Conservation (phyloP, 83 land plant genomes). For the Isoetes engelmannii region DNA sequence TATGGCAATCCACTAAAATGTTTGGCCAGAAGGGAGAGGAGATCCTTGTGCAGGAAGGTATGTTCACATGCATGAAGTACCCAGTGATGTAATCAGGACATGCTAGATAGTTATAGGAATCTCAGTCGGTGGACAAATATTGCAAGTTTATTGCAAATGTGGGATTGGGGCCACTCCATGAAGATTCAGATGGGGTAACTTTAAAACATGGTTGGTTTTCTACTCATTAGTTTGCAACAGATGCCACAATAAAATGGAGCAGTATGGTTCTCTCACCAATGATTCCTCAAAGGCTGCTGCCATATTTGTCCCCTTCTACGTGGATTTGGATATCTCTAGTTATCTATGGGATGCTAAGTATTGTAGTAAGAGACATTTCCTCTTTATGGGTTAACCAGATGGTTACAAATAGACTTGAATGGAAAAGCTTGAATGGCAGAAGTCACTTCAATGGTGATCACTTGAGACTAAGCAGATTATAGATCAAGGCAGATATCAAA, state of each 20-base stretch:
- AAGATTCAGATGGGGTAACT: slow-evolving; percentile 51
- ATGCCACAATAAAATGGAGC: slow-evolving; percentile 76
- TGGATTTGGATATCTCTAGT: slow-evolving; percentile 64
- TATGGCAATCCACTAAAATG: too few relatives aligned
- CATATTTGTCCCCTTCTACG: slow-evolving; percentile 80
- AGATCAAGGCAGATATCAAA: slow-evolving; percentile 42
- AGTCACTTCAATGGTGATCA: slow-evolving; percentile 81
- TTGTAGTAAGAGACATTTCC: slow-evolving; percentile 45
- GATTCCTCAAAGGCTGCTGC: slow-evolving; percentile 74
- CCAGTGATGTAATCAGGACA: slow-evolving; percentile 65
- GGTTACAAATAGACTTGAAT: slow-evolving; percentile 59
- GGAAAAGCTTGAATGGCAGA: slow-evolving; percentile 57
- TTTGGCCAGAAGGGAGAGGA: too few relatives aligned
- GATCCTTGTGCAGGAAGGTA: slow-evolving; percentile 86
- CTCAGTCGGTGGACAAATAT: slow-evolving; percentile 65
- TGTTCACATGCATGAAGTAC: slow-evolving; percentile 77
- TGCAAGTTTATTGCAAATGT: slow-evolving; percentile 61
- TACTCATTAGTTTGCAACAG: slow-evolving; percentile 77
- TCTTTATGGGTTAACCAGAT: slow-evolving; percentile 49
- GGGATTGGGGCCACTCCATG: slow-evolving; percentile 75
- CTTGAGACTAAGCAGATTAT: slow-evolving; percentile 80
- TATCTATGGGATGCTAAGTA: slow-evolving; percentile 66
- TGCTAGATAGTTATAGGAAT: slow-evolving; percentile 51
- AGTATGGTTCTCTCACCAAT: slow-evolving; percentile 65
- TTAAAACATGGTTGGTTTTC: slow-evolving; percentile 60